phyloP scores from a whole-genome alignment of 208 protist genomes.

The Acanthamoeba healyi region DNA sequence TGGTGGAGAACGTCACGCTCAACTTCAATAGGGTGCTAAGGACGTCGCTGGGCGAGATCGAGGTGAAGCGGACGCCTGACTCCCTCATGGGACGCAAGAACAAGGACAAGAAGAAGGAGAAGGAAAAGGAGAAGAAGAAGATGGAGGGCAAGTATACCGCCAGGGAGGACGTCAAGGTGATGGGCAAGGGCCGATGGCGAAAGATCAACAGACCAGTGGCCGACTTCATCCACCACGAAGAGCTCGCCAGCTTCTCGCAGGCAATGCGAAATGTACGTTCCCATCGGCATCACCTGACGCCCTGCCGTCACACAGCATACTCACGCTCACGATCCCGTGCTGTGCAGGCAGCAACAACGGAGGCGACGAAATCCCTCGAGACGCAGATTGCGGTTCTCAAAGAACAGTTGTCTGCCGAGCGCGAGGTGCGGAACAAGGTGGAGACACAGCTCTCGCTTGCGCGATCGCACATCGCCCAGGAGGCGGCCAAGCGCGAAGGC shows the following conservation, averaged over 20 bases:
- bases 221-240: background rate
- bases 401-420: background rate
- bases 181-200: conserved; percentile 43
- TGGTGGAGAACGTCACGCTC: background rate
- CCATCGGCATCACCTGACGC: background rate
- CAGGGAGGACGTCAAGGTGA: conserved; percentile 14
- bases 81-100: background rate
- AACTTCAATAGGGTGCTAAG: background rate
- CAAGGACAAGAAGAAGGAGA: background rate
- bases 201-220: background rate
- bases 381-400: background rate
- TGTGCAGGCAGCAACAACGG: background rate
- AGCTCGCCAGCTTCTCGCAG: background rate
- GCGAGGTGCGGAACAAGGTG: conserved; percentile 27
- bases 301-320: background rate
- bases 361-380: background rate
- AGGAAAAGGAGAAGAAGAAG: conserved; percentile 19
- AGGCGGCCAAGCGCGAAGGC: background rate
- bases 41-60: conserved; percentile 2
- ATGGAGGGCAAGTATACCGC: background rate
- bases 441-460: conserved; percentile 8
- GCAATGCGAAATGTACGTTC: background rate
- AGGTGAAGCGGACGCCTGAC: background rate
- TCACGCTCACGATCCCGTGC: background rate
- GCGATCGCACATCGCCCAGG: background rate